Evolutionary conservation across 2,329 filamentous ascomycete genomes (phyloP), one percentile per base, ranked within the genome.

Genomic region (Huntiella abstrusa): DNA sequence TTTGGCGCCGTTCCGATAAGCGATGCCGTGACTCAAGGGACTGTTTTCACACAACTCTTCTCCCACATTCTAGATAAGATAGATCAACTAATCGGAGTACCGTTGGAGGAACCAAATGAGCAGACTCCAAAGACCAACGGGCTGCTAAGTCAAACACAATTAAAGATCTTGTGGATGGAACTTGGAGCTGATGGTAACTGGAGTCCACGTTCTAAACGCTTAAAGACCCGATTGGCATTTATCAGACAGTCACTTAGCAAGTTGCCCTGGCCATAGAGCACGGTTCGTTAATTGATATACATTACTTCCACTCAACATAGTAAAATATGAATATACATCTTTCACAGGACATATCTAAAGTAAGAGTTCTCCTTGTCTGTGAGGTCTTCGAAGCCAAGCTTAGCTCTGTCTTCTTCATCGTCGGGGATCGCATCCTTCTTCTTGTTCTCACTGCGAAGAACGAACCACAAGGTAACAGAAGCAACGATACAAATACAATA

Each of bases 281-380:
- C 22, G 22, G 22, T 28, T 28, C 22, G 7, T 28, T 28, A 28
- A 28, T 28, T 28, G 22, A 28, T 28, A 28, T 28, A 5, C 22
- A 28, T 28, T 28, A 28, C 22, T 28, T 6, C 7, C 22, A 28
- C 5, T 28, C 5, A 8, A 28, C 7, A 1, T 28, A 6, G 22
- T 3, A 28, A 6, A 28, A 8, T 8, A 7, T 5, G 15, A 17
- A 19, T 40, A 19, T 40, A 7, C 17, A 17, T 40, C n/a, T 17
- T 5, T 38, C n/a, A 49, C 32, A 49, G 37, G 2, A 68, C 70
- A 51, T 82, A 83, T 53, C 68, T 63, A 53, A 83, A 83, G 55
- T 77, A 77, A 1, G 68, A 67, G 53, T 83, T 82, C 58, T 82
- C 64, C 56, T 72, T 75, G 53, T 83, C 79, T 0, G 79, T 82